These are phyloP conservation scores for Verticillium alfalfae DNA, from an alignment of 2,329 filamentous ascomycete species.

Conservation along the genomic window DNA sequence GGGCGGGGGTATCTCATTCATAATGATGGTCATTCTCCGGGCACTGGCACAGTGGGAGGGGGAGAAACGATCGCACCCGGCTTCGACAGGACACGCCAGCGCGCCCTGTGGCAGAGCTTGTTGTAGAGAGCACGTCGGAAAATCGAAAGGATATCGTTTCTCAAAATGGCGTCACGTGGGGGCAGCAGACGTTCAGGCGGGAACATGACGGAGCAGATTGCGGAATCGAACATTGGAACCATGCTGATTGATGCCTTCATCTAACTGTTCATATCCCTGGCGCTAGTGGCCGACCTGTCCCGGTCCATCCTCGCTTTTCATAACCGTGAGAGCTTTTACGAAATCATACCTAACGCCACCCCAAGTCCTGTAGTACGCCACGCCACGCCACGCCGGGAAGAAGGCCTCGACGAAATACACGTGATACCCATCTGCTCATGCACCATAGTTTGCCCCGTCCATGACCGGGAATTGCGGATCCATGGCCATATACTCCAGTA, in stretches of 20 bases:
- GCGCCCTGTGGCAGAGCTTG: neutral
- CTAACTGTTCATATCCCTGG: neutral
- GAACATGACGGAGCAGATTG: no score
- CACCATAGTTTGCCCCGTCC: constrained; percentile 9
- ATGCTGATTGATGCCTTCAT: neutral
- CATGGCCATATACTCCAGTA: constrained; percentile 65
- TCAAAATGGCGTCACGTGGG: no score
- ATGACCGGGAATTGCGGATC: constrained; percentile 36
- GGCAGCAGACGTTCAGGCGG: neutral
- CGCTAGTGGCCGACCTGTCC: neutral
- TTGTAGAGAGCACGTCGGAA: neutral
- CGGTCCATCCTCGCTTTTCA: neutral
- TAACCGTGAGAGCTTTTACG: neutral
- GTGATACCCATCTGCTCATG: neutral
- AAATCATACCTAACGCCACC: neutral
- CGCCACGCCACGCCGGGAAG: neutral
- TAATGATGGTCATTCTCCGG: neutral
- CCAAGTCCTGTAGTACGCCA: no score
- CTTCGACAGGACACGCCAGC: neutral
- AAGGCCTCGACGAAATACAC: neutral
- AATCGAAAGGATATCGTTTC: neutral
- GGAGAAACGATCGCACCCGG: neutral
- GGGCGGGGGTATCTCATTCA: neutral
- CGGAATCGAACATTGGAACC: no score
- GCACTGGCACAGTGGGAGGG: neutral